Evolutionary conservation across 768 basidiomycete species (phyloP), one percentile per base, ranked within the genome.

Genomic region (Rhizopogon vinicolor): DNA sequence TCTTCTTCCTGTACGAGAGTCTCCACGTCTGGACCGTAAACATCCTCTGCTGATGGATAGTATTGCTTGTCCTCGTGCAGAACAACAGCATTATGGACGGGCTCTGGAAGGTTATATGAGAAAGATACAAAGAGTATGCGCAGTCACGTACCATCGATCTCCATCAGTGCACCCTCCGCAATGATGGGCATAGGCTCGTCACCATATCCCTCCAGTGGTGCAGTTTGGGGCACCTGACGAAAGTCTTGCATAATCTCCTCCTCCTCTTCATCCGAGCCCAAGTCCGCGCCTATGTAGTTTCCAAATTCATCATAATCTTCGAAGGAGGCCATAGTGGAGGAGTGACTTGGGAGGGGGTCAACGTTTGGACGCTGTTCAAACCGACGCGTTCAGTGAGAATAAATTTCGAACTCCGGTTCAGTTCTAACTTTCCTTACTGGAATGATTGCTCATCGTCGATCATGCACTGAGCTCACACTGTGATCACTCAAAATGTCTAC

Each of bases 41-140:
- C 84, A 16, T 98, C 93, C 53, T 78, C 78, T 1, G 97, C 96
- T 13, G 89, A 89, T 13, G 93, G 91, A 68, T 99, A 99, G 71
- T 99, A 98, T 70, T 93, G 91, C 72, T 99, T 99, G 74, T 99
- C 91, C 68, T 98, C 97, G 64, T 98, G 96, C 44, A 98, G 77
- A 43, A 98, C 70, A 18, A 93, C 88, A 48, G 91, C 91, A 57
- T 87, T 91, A 60, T 90, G 87, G 33, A 78, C 72, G 41, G 91
- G 89, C 62, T 87, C 91, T 91, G 62, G 58, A 63, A 61, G 16
- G 45, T 51, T n/a, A 42, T 28, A 52, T 51, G 43, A 22, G 41
- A 57, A 28, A 56, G 44, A 44, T 19, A 19, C 40, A 52, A 16
- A 25, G 44, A 14, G 41, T 22, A 54, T 9, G 39, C 14, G 14